Evolutionary conservation across 2,329 filamentous ascomycete species (phyloP), one percentile per base, ranked within the genome.

Genomic region (Atkinsonella hypoxylon): DNA sequence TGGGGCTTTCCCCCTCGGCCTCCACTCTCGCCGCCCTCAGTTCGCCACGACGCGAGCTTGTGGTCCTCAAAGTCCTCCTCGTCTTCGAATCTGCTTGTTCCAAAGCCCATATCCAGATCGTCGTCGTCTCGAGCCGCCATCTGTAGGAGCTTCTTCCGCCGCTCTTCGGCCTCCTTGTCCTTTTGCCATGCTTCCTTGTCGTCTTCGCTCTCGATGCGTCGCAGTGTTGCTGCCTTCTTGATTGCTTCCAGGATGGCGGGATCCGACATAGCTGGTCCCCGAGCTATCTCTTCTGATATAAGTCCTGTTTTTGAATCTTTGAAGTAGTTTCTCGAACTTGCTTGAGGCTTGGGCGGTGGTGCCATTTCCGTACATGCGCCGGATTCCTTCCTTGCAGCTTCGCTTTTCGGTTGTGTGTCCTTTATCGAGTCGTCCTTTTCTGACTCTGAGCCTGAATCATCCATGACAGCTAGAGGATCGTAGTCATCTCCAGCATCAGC

Each of bases 31-130:
- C 71, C 76, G 17, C 75, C 76, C 40, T 39, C 40, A 2, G 69
- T 77, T 20, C 73, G 78, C 74, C 87, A 87, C 59, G 80, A 70
- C 39, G 79, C 81, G 50, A 90, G 66, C 69, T 86, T 87, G 42
- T 72, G 74, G 20, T 77, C 75, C 40, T 89, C 87, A 56, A 85
- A 78, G 56, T 95, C 90, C 53, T 90, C 90, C 47, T 90, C 89
- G 61, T 96, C 93, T 49, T 87, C 89, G 60, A 88, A 84, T 30
- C 91, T 78, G 61, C 85, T 93, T 18, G 83, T 87, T 34, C 93
- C 93, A 62, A 98, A 97, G 53, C 90, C 91, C 74, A 97, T 80
- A 62, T 98, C 93, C 69, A 98, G 78, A 67, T 98, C 91, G 51
- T 91, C 83, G 45, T 89, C 81, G 63, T 97, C 91, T 45, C 90